These are phyloP conservation scores for Cicer cuneatum DNA, from an alignment of 306 rosid species.

Conservation along the genomic window DNA sequence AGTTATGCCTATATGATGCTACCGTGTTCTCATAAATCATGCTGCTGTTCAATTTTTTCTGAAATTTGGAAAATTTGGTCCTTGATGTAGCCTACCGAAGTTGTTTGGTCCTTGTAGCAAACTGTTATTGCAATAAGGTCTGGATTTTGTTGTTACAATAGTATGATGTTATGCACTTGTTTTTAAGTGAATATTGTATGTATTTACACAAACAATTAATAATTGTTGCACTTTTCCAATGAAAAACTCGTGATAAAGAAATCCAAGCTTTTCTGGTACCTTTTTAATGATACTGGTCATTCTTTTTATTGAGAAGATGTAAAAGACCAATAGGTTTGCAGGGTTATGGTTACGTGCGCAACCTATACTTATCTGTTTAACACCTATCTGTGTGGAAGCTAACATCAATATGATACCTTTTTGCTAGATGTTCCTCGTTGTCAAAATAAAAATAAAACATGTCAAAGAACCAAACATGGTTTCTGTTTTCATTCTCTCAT, in stretches of 20 bases:
- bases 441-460: background rate
- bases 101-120: background rate
- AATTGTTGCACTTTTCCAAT: background rate
- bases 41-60: background rate
- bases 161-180: background rate
- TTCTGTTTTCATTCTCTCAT: background rate
- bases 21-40: conserved; percentile 13
- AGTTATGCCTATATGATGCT: conserved; percentile 33
- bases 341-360: conserved; percentile 17
- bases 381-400: background rate
- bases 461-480: background rate
- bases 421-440: background rate
- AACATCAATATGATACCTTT: background rate
- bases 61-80: conserved; percentile 3
- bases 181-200: background rate
- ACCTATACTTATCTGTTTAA: conserved; percentile 18
- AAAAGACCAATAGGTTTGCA: conserved; percentile 21
- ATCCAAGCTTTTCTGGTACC: background rate
- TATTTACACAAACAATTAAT: background rate
- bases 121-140: conserved; percentile 12
- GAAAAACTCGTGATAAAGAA: background rate
- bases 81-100: background rate
- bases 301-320: background rate
- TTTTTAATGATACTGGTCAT: background rate
- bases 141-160: background rate